Percentiles rank a stretch among this genome's conserved stretches.
Evolutionary conservation across 257 asterid genomes (phyloP).

Genomic region (Solanum gracilifrons): DNA sequence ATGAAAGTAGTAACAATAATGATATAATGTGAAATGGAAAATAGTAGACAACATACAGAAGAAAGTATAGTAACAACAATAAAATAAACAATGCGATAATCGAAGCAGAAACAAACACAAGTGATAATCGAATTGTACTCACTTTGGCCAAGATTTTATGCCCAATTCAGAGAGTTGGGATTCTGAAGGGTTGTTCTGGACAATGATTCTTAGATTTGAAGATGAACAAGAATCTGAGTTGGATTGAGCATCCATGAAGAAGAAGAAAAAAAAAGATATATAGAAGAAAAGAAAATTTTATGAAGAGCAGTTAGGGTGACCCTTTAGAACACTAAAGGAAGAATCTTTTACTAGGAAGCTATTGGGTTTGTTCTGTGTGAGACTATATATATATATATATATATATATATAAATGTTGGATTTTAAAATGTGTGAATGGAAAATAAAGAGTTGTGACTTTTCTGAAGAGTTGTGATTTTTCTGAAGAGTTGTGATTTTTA

Average conservation of each 20-base stretch:
- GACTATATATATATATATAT: background rate
- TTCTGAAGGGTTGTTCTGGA: slow-evolving; percentile 58
- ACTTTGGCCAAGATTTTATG: slow-evolving; percentile 95
- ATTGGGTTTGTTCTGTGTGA: background rate
- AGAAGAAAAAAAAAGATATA: background rate
- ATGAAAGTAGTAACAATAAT: background rate
- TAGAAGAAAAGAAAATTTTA: too few species aligned
- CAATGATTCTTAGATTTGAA: slow-evolving; percentile 45
- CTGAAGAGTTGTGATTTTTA: accelerated
- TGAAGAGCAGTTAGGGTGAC: background rate
- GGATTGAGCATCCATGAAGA: slow-evolving; percentile 25
- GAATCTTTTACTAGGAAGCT: background rate
- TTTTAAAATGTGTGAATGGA: too few species aligned
- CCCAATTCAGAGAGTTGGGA: slow-evolving; percentile 65
- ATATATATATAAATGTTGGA: too few species aligned
- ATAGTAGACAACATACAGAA: background rate
- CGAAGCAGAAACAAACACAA: background rate
- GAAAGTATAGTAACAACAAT: background rate
- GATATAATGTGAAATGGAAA: background rate
- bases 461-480: too few species aligned
- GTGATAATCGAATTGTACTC: slow-evolving; percentile 4
- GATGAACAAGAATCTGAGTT: slow-evolving; percentile 21
- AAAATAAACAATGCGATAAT: background rate
- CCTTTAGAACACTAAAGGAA: background rate
- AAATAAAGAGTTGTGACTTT: too few species aligned